Evolutionary conservation across 2,329 filamentous ascomycete species (phyloP), one percentile per base, ranked within the genome.

Genomic region (Colletotrichum cereale): DNA sequence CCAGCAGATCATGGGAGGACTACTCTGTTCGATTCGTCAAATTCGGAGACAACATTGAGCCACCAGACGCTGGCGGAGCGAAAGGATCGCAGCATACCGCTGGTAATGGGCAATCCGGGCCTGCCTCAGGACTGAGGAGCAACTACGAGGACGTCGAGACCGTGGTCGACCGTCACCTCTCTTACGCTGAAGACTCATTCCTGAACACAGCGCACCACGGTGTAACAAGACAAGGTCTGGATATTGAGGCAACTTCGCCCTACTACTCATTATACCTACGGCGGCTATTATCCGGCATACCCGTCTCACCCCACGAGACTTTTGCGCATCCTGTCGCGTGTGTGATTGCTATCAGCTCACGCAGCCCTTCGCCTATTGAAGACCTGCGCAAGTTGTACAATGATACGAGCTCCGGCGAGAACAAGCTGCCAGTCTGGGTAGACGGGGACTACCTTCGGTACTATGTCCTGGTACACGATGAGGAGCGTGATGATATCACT

Each of bases 391-490:
- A 90, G 75, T 84, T 99, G 5, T 99, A 98, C 80, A 88, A 89
- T 60, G 92, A 94, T 75, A 96, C 94, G n/a, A 95, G 90, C 74
- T 89, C 91, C 69, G 95, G 94, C 14, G 89, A 92, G 48, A 88
- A 89, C 75, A 88, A 89, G 66, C 82, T 97, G 66, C 96, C 96
- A 0, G 85, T 88, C 26, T 99, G 96, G 93, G 93, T 98, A 0
- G 92, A 97, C 78, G 92, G 93, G 38, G 95, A 98, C 73, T 99
- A 96, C 80, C 85, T 99, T 74, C 90, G 96, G 74, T 99, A 99
- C 81, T 99, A 99, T 81, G 93, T 99, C 21, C 86, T 99, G 52
- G 92, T 99, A 24, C 96, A 99, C 77, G 96, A 99, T 76, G 97
- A 99, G 82, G 96, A 99, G 79, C 91, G 90, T 73, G 96, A 97